Evolutionary conservation across 23 red algal genomes (phyloP), one percentile per base, ranked within the genome.

Genomic region (Gracilaria domingensis): DNA sequence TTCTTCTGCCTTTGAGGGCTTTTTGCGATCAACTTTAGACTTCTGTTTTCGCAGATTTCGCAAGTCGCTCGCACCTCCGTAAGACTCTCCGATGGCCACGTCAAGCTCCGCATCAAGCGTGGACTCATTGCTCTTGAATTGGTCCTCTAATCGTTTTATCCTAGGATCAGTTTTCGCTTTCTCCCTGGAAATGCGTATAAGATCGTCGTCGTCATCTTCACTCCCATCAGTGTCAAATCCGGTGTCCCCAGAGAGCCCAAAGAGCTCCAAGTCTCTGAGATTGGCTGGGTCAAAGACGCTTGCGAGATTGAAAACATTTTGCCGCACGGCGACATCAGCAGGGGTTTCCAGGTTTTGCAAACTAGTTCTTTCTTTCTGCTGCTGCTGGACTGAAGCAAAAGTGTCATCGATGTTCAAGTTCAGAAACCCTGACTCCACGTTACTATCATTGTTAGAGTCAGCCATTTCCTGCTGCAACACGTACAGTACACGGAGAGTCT

Each of bases 221-320:
- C 77, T 74, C 21, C 49, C 64, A 36, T 90, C 87, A 26, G 54
- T 53, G 54, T 82, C 79, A 36, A 62, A 59, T 14, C 79, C 37
- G 3, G 0, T 24, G 25, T 56, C 79, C 21, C 79, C 79, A 62
- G 53, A 65, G n/a, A 90, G 53, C 8, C 87, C 87, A 32, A 90
- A 90, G 21, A 90, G 74, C 32, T 90, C 87, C 21, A 90, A 60
- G 70, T 90, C 87, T 18, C 79, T 77, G 37, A 81, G 75, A 66
- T 66, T 90, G 53, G 38, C 45, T 23, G 87, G 87, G 61, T 90
- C 87, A 69, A 90, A 90, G 12, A 90, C 59, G 57, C 59, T 90
- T 42, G 87, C 53, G 28, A 90, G 54, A 36, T 90, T 81, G 57
- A 90, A 80, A 33, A 90, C 87, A 64, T 77, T 32, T 26, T 81